Evolutionary conservation across 2,329 filamentous ascomycete genomes (phyloP).

Genomic region (Pyrenophora seminiperda): DNA sequence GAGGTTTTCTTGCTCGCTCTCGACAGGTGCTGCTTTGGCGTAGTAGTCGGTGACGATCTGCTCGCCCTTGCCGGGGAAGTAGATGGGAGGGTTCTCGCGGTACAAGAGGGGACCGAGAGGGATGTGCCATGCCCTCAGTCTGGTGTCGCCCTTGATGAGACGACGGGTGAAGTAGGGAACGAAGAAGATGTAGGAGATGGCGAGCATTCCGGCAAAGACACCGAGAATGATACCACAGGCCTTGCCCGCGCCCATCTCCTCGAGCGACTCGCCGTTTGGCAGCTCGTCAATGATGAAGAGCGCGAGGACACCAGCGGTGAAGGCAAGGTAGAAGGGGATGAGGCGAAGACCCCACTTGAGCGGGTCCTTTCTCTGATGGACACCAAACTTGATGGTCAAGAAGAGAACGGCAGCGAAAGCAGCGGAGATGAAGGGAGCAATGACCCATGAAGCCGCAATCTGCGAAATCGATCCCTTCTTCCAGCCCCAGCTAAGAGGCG

Average conservation of each 20-base stretch:
- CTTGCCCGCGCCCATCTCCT: constrained; percentile 40
- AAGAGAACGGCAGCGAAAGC: constrained; percentile 58
- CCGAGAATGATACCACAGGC: constrained; percentile 36
- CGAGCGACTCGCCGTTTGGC: constrained; percentile 39
- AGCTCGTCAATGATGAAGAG: constrained; percentile 64
- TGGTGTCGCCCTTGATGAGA: constrained; percentile 33
- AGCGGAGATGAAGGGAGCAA: constrained; percentile 56
- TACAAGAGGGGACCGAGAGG: constrained; percentile 49
- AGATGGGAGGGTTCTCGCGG: constrained; percentile 49
- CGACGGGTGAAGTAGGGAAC: constrained; percentile 38
- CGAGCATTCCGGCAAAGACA: constrained; percentile 32
- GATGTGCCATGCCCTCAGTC: constrained; percentile 34
- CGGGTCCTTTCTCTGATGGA: constrained; percentile 56
- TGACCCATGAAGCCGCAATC: constrained; percentile 55
- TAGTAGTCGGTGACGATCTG: constrained; percentile 51
- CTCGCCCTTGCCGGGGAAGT: constrained; percentile 49
- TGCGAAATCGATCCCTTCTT: constrained; percentile 36
- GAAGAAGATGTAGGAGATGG: constrained; percentile 36
- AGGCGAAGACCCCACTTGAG: constrained; percentile 57
- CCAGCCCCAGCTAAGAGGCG: constrained; percentile 36
- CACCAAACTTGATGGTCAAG: constrained; percentile 55
- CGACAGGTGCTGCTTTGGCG: constrained; percentile 33
- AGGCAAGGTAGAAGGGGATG: constrained; percentile 57
- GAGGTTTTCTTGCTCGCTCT: constrained; percentile 7
- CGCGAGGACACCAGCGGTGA: constrained; percentile 56